Evolutionary conservation across 2,329 filamentous ascomycete genomes (phyloP), one percentile per base, ranked within the genome.

Genomic region (Gremmenia infestans): DNA sequence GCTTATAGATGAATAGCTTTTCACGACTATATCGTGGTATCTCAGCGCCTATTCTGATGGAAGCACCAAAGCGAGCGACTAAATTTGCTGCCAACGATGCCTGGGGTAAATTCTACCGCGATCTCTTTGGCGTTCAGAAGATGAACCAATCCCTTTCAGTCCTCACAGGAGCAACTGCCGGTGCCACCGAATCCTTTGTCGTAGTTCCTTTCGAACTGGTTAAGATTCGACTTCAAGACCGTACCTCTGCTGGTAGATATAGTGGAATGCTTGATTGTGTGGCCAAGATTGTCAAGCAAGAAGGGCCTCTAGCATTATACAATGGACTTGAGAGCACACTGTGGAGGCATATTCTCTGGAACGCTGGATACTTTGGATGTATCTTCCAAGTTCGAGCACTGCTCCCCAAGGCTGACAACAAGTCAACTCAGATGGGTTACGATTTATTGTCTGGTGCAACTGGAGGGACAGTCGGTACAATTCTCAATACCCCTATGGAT

Each of bases 81-180:
- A 99, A 99, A 76, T 99, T 99, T 75, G 93, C 94, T 48, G 94
- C 94, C 76, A 99, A 99, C 76, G 94, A 99, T 73, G 90, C 93
- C 73, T 99, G 94, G 94, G 94, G 94, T 68, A 85, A 91, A 75
- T 82, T 97, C 75, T 99, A 96, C 80, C 89, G 91, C 71, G 87
- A 88, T 65, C 72, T 88, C 50, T 97, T 99, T 71, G 91, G 89
- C 63, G 80, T 88, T 54, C 74, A 83, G 55, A 89, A 96, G 78
- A 94, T 95, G 86, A 97, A 82, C 70, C 94, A 99, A 76, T 83
- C 85, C 1, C 83, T 99, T 57, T 96, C 94, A 23, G 83, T 97
- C 63, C 83, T 99, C 51, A 99, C 94, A 4, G 94, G 94, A 66
- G 94, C 94, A 36, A 90, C 91, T 23, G 94, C 94, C 58, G 94